Percentiles rank a stretch among this genome's conserved stretches.
phyloP scores from a whole-genome alignment of 441 rosid genomes.

The Croton laevigatus region DNA sequence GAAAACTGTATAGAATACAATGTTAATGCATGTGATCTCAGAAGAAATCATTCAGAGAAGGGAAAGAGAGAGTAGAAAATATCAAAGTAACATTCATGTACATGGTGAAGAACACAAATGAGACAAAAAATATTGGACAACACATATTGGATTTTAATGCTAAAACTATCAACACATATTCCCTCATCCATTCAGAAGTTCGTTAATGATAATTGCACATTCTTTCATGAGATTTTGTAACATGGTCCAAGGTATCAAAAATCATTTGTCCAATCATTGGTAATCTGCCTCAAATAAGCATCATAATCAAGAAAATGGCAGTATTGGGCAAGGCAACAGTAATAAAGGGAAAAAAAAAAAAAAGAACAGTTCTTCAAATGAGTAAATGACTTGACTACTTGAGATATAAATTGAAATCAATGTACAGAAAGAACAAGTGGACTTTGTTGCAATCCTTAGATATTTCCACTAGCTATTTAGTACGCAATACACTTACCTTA shows the following conservation, averaged over 20 bases:
- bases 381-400: neutral
- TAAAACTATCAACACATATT: neutral
- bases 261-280: neutral
- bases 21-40: neutral
- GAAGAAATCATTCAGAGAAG: neutral
- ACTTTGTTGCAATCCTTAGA: neutral
- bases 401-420: neutral
- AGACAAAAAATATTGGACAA: neutral
- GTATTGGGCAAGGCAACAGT: neutral
- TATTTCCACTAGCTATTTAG: neutral
- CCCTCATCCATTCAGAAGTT: neutral
- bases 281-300: neutral
- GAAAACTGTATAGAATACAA: slow-evolving; percentile 54
- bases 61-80: neutral
- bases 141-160: neutral
- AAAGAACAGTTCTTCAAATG: neutral
- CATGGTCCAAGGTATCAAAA: neutral
- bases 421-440: neutral
- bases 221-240: neutral
- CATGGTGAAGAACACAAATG: neutral
- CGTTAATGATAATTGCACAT: neutral
- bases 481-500: slow-evolving; percentile 44
- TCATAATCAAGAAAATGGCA: neutral
- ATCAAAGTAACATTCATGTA: neutral
- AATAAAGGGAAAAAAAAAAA: neutral